phyloP scores from a whole-genome alignment of 106 monocot species.

The Gastrodia elata region DNA sequence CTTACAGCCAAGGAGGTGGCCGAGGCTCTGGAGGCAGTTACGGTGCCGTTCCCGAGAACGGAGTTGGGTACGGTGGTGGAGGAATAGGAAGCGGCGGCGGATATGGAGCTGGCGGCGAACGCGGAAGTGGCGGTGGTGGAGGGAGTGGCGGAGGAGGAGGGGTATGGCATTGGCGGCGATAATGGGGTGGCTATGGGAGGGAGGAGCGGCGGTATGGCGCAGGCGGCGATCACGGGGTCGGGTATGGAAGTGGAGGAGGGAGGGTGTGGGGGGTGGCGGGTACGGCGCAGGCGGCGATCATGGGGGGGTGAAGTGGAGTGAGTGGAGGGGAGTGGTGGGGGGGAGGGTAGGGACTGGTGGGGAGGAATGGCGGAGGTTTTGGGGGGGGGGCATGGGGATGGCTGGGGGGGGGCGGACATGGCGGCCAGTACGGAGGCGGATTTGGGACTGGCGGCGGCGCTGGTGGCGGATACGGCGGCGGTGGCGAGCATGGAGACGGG shows the following conservation, averaged over 20 bases:
- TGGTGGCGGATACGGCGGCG: not conserved
- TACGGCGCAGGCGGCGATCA: not conserved
- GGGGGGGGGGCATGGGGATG: constrained; percentile 9
- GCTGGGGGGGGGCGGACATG: constrained; percentile 5
- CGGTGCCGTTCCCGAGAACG: not conserved
- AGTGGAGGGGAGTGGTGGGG: constrained; percentile 12
- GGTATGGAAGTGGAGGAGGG: not conserved
- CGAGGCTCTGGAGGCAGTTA: constrained; percentile 5
- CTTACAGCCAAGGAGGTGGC: not conserved
- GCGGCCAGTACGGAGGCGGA: not conserved
- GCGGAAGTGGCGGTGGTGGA: not conserved
- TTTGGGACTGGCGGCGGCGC: not conserved
- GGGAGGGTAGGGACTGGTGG: constrained; percentile 3
- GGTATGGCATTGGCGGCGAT: not conserved
- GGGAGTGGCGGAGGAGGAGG: constrained; percentile 10
- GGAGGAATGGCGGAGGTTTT: constrained; percentile 3
- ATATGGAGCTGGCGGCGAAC: constrained; percentile 5
- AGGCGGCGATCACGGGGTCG: not conserved
- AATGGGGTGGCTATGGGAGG: not conserved
- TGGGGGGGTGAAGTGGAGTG: constrained; percentile 2
- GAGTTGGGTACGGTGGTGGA: constrained; percentile 15
- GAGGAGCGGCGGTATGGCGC: too few relatives aligned
- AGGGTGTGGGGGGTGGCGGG: too few relatives aligned
- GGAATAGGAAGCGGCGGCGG: constrained; percentile 18
- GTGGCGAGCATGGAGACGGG: constrained; percentile 6